Conservation (phyloP, 495 filamentous ascomycete species). For the Pseudevernia furfuracea region DNA sequence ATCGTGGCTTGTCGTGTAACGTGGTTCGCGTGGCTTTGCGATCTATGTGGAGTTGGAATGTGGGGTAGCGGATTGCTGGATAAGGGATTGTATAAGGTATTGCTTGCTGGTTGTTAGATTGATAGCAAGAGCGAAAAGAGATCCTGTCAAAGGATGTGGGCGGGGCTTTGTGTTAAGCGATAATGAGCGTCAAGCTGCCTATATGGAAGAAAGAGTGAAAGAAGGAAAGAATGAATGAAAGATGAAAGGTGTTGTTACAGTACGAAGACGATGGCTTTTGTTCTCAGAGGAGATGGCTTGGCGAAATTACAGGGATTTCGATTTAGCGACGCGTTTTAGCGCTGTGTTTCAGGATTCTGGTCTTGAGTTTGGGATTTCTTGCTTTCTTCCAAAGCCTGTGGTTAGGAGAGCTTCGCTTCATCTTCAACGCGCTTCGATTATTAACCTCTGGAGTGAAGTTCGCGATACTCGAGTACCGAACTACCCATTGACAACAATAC, state of each 20-base stretch:
- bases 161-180: neutral
- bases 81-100: neutral
- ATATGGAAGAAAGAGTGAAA: too few relatives aligned
- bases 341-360: neutral
- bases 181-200: slow-evolving; percentile 2
- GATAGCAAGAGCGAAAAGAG: slow-evolving; percentile 1
- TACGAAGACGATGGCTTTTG: neutral
- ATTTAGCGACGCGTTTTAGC: neutral
- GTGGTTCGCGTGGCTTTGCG: neutral
- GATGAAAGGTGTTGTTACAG: neutral
- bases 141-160: slow-evolving; percentile 11
- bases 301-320: slow-evolving; percentile 1
- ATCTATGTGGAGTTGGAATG: slow-evolving; percentile 14
- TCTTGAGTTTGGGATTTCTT: neutral
- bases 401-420: neutral
- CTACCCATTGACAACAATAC: too few relatives aligned
- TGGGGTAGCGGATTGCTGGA: slow-evolving; percentile 6
- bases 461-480: too few relatives aligned
- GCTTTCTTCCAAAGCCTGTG: neutral
- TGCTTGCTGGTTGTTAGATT: neutral
- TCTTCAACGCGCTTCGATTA: neutral
- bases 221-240: slow-evolving; percentile 1
- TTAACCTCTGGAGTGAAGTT: too few relatives aligned
- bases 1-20: slow-evolving; percentile 27
- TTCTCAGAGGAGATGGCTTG: neutral